Evolutionary conservation across 2,329 filamentous ascomycete species (phyloP).

Genomic region (Ceratocystis alfenasii): DNA sequence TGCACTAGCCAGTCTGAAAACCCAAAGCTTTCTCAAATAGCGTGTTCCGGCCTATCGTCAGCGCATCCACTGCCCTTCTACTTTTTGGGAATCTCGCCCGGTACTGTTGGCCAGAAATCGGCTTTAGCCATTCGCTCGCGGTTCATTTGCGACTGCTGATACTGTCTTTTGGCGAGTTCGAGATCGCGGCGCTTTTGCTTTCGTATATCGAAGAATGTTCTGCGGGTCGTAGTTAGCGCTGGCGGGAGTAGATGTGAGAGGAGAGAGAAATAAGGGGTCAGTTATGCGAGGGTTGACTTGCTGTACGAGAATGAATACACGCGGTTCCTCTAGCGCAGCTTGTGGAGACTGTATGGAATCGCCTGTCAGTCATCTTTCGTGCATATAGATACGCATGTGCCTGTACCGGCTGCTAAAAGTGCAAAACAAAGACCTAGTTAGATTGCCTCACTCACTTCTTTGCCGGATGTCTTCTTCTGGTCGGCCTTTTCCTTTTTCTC

Average conservation of each 20-base stretch:
- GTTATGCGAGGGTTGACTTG: constrained; percentile 29
- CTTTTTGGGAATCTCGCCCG: constrained; percentile 36
- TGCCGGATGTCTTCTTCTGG: constrained; percentile 16
- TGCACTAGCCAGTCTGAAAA: not conserved
- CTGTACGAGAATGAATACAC: constrained; percentile 77
- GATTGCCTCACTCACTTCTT: not conserved
- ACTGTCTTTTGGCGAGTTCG: constrained; percentile 44
- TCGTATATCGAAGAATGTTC: constrained; percentile 76
- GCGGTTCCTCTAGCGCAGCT: constrained; percentile 40
- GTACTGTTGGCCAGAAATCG: constrained; percentile 72
- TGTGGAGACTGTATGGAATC: constrained; percentile 1
- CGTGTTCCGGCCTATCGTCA: not conserved
- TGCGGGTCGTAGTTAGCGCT: constrained; percentile 29
- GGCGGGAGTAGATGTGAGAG: not conserved
- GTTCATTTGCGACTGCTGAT: constrained; percentile 55
- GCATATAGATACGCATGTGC: not conserved
- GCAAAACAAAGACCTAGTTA: not conserved
- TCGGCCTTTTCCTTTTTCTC: constrained; percentile 30
- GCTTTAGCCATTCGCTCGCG: constrained; percentile 69
- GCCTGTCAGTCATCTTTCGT: not conserved
- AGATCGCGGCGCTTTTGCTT: constrained; percentile 53
- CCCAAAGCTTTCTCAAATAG: not conserved
- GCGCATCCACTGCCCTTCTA: not conserved
- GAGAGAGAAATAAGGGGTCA: not conserved
- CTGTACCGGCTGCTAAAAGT: too few relatives aligned